Evolutionary conservation across 2,329 filamentous ascomycete species (phyloP), one percentile per base, ranked within the genome.

Genomic region (Colletotrichum kahawae): DNA sequence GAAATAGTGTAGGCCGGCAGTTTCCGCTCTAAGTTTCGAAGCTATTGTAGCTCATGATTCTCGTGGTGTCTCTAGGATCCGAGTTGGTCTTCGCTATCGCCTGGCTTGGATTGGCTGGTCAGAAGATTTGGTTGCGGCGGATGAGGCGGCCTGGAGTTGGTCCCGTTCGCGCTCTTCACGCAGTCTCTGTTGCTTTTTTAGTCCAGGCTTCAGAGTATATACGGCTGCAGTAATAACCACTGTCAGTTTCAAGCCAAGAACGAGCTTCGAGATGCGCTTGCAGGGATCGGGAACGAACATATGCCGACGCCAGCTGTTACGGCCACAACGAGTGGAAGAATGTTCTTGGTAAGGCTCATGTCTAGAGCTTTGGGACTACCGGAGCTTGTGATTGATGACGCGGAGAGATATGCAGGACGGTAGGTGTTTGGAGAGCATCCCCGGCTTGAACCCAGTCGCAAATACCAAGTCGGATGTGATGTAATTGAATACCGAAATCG

Each of bases 181-280:
- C 24, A 71, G 48, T n/a, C 31, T 73, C 48, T 64, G 43, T n/a
- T 75, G 73, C 36, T 72, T 48, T 68, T 75, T 57, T 14, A 75
- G 57, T 18, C 14, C 64, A 13, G 73, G 73, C 64, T 68, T 68
- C 18, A 75, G 34, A 18, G 73, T 75, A 24, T 75, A 73, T 13
- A 57, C 60, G 29, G 73, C 73, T 75, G 48, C 21, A 59, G 21
- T 29, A 9, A n/a, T 71, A 14, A 73, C 34, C 13, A 34, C n/a
- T 18, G 43, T 51, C 43, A 48, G 57, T n/a, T 13, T 14, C 7
- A 62, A 24, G 34, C 34, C 21, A 33, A 36, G 12, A 63, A 24
- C 27, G 34, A 63, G 12, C 43, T 51, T 51, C n/a, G 43, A 10
- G n/a, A 43, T 43, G 60, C 18, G 34, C 24, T 34, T 18, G 33